Conservation (phyloP, 2,329 filamentous ascomycete species). For the Ceratocystis huliohia region DNA sequence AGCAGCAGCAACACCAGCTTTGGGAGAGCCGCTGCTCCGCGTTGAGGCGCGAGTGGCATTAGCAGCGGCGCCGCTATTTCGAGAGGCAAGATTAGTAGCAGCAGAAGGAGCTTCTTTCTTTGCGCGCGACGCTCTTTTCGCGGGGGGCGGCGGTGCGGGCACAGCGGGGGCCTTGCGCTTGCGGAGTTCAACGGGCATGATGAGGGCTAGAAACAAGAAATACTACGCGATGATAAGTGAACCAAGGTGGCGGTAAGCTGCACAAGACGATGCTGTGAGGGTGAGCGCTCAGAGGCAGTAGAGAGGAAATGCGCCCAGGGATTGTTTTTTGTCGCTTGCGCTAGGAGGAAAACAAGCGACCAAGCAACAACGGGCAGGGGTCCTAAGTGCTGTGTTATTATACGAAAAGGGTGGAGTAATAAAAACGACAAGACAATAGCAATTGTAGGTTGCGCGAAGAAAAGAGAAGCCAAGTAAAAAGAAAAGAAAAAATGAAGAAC, state of each 20-base stretch:
- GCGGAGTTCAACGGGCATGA: slow-evolving; percentile 46
- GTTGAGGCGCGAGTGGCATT: not conserved
- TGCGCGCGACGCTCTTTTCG: slow-evolving; percentile 27
- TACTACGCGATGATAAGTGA: not conserved
- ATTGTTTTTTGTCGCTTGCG: slow-evolving; percentile 16
- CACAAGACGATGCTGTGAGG: not conserved
- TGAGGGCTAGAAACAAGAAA: slow-evolving; percentile 21
- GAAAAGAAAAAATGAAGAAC: slow-evolving; percentile 17
- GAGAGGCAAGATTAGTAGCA: not conserved
- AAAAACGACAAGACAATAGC: not conserved
- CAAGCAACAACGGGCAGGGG: not conserved
- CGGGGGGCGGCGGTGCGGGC: slow-evolving; percentile 34
- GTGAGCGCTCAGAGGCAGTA: slow-evolving; percentile 3
- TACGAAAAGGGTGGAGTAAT: not conserved
- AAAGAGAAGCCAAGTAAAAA: not conserved
- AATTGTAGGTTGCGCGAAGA: not conserved
- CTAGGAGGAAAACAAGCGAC: slow-evolving; percentile 22
- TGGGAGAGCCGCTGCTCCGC: not conserved
- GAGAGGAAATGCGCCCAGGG: slow-evolving; percentile 22
- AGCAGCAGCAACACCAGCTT: not conserved
- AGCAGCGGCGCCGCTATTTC: not conserved
- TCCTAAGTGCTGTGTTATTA: not conserved
- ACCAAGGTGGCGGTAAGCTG: not conserved
- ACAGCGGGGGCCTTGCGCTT: slow-evolving; percentile 47
- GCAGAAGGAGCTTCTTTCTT: slow-evolving; percentile 27